Conservation (phyloP, 1,139 yeast species). For the Hansenula sp. region DNA sequence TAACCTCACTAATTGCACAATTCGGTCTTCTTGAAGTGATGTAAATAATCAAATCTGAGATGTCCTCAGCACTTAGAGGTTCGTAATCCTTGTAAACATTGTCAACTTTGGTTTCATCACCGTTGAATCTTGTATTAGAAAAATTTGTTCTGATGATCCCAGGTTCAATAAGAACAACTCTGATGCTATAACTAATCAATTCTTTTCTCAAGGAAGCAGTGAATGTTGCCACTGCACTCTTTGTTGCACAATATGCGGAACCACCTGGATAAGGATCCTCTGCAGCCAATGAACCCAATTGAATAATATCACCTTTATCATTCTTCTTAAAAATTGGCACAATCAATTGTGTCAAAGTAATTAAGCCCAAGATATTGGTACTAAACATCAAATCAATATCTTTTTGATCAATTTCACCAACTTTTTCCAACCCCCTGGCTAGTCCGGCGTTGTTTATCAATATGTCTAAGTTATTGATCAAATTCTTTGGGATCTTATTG, state of each 20-base stretch:
- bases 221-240: constrained; percentile 66
- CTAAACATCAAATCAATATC: constrained; percentile 56
- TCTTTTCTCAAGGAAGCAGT: constrained; percentile 66
- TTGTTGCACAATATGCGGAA: constrained; percentile 70
- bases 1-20: constrained; percentile 65
- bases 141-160: constrained; percentile 78
- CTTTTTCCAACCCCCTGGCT: constrained; percentile 56
- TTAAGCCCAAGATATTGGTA: constrained; percentile 62
- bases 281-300: constrained; percentile 74
- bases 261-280: constrained; percentile 77
- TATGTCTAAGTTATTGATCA: constrained; percentile 46
- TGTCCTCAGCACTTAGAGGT: constrained; percentile 62
- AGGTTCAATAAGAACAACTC: constrained; percentile 72
- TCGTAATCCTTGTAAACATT: constrained; percentile 60
- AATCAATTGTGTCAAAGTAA: constrained; percentile 48
- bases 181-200: constrained; percentile 53
- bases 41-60: constrained; percentile 66
- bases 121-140: constrained; percentile 65
- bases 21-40: constrained; percentile 57
- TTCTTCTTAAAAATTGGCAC: constrained; percentile 49
- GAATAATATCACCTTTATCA: constrained; percentile 57
- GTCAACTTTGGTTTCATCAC: constrained; percentile 57
- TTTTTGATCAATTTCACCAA: constrained; percentile 44
- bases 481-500: constrained; percentile 32
- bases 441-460: constrained; percentile 72